These are phyloP conservation scores for Globisporangium spiculum DNA, from an alignment of 352 stramenopile genomes.

Conservation along the genomic window DNA sequence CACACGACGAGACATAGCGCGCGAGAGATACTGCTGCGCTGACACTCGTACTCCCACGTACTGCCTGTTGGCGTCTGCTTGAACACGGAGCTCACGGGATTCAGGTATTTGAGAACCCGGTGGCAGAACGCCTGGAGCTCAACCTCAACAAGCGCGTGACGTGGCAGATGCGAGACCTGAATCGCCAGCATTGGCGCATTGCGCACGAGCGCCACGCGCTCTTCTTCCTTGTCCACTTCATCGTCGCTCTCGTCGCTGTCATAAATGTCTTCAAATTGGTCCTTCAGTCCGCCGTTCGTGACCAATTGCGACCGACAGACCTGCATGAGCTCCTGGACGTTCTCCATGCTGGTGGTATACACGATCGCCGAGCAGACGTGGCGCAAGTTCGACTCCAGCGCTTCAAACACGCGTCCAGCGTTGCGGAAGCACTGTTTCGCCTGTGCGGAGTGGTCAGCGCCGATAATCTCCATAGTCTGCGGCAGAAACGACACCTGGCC, in stretches of 20 bases:
- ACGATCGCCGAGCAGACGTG: slow-evolving; percentile 67
- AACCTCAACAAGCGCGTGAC: slow-evolving; percentile 67
- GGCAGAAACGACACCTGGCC: slow-evolving; percentile 97
- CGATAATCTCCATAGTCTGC: slow-evolving; percentile 91
- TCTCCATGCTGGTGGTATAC: slow-evolving; percentile 36
- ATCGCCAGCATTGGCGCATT: slow-evolving; percentile 58
- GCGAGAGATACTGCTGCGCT: slow-evolving; percentile 38
- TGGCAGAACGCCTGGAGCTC: slow-evolving; percentile 78
- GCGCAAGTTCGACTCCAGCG: slow-evolving; percentile 75
- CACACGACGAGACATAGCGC: slow-evolving; percentile 53
- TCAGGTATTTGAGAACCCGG: slow-evolving; percentile 51
- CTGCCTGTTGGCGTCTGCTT: not conserved
- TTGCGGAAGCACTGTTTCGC: slow-evolving; percentile 61
- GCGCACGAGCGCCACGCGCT: slow-evolving; percentile 38
- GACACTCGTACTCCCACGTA: slow-evolving; percentile 19
- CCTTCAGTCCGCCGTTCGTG: slow-evolving; percentile 44
- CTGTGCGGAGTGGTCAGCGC: slow-evolving; percentile 38
- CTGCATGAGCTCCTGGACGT: slow-evolving; percentile 9
- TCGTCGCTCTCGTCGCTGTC: slow-evolving; percentile 79
- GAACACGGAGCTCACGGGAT: slow-evolving; percentile 20
- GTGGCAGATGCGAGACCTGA: slow-evolving; percentile 66
- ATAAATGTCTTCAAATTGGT: slow-evolving; percentile 53
- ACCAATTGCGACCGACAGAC: slow-evolving; percentile 25
- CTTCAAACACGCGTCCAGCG: slow-evolving; percentile 62
- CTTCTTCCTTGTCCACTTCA: slow-evolving; percentile 62